These are phyloP conservation scores for Metschnikowia dekortorum DNA, from an alignment of 805 yeast genomes.

Conservation along the genomic window DNA sequence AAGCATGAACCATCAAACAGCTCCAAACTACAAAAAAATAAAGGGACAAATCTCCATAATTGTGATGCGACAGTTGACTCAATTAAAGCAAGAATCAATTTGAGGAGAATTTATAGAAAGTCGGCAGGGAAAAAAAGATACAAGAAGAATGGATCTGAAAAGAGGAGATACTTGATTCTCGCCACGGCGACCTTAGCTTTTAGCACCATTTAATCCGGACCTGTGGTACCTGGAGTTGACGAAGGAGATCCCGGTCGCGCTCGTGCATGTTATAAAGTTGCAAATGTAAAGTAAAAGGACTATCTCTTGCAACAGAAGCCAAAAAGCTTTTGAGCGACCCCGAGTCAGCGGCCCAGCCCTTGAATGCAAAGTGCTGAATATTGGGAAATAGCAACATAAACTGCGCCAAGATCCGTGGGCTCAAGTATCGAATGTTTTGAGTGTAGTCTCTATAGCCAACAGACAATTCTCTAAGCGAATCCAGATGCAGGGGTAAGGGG, in stretches of 20 bases:
- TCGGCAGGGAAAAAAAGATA: too few species aligned
- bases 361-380: conserved; percentile 14
- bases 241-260: not conserved
- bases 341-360: conserved; percentile 22
- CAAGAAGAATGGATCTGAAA: too few species aligned
- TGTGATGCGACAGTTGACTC: too few species aligned
- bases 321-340: conserved; percentile 11
- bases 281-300: conserved; percentile 5
- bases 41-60: too few species aligned
- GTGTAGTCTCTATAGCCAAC: conserved; percentile 15
- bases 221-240: not conserved
- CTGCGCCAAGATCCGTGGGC: conserved; percentile 12
- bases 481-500: conserved; percentile 18
- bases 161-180: not conserved
- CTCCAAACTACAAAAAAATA: not conserved
- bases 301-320: not conserved
- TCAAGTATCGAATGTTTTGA: conserved; percentile 11
- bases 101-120: too few species aligned
- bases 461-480: conserved; percentile 10
- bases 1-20: not conserved
- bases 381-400: conserved; percentile 14
- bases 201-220: not conserved
- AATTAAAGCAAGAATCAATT: too few species aligned
- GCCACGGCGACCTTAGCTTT: not conserved
- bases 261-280: conserved; percentile 3